Evolutionary conservation across 345 rosid species (phyloP), one percentile per base, ranked within the genome.

Genomic region (Arabidopsis thaliana): DNA sequence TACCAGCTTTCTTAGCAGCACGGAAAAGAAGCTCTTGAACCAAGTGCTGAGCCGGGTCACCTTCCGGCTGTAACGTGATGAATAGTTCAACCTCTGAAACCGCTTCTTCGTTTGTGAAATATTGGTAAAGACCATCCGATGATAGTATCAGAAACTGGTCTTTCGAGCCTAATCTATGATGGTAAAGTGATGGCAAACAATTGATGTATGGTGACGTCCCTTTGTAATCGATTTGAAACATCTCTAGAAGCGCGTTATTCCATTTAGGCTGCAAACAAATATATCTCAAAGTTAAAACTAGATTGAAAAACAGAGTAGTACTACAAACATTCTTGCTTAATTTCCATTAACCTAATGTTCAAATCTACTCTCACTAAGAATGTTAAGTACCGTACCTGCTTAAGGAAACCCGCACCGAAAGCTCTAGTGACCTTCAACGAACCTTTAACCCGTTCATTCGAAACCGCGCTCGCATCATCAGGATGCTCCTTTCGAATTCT

Each of bases 1-100:
- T 90, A 95, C 99, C 99, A 5, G 99, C 98, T 89, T 90, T 95
- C 83, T 92, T 87, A 4, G 99, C 98, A 34, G 99, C 99, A 4
- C 98, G 97, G 74, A 89, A 90, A 38, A 95, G 81, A 38, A 89
- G 90, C 72, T 92, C 91, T 82, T 95, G 97, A 3, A 95, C 82
- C 56, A 95, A 88, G 74, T 95, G 99, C 71, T 92, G 98, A 0
- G 99, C 99, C 12, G 99, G 99, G 80, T 95, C 99, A 41, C 99
- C 99, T 80, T 92, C 98, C 2, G 99, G 99, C 76, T 95, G 97
- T 71, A 92, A 63, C 7, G 84, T 24, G 53, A 95, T 86, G 88
- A 92, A 95, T 67, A 86, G 91, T 64, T 95, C 94, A 4, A 95
- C 98, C 70, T 90, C 98, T 7, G 89, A 81, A 37, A 95, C 91